Percentiles rank a stretch among this genome's conserved stretches.
phyloP scores from a whole-genome alignment of 2,329 filamentous ascomycete species.

The Aspergillus fischeri region DNA sequence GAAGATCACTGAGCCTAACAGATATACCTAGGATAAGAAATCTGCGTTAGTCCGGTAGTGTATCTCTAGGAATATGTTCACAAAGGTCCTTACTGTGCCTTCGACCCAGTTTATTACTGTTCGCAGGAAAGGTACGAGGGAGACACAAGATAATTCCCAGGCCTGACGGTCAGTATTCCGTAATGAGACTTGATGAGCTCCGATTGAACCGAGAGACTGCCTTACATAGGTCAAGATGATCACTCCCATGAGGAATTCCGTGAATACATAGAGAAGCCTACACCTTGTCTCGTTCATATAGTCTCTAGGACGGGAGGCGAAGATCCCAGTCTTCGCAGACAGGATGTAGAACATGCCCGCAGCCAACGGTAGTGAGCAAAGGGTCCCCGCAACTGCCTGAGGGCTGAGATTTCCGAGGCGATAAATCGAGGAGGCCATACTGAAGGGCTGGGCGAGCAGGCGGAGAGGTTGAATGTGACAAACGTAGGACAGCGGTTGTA shows the following conservation, averaged over 20 bases:
- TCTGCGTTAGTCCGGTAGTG: not conserved
- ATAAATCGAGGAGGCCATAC: not conserved
- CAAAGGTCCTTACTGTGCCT: not conserved
- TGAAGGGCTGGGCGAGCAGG: not conserved
- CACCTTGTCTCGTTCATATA: not conserved
- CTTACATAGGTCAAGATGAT: not conserved
- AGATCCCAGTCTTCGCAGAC: not conserved
- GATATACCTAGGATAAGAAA: not conserved
- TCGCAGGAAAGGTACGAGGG: not conserved
- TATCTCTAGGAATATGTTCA: not conserved
- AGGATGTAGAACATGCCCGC: not conserved
- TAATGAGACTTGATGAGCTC: not conserved
- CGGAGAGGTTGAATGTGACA: not conserved
- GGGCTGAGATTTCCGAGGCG: not conserved
- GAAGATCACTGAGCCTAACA: not conserved
- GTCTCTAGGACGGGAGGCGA: not conserved
- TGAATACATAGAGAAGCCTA: not conserved
- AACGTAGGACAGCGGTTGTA: not conserved
- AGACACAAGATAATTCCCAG: not conserved
- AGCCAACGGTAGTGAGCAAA: not conserved
- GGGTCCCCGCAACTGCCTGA: not conserved
- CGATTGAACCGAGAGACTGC: not conserved
- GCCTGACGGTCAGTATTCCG: not conserved
- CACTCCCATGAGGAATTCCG: not conserved
- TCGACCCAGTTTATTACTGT: not conserved